phyloP scores from a whole-genome alignment of 2,329 filamentous ascomycete genomes.

The Claviceps monticola region DNA sequence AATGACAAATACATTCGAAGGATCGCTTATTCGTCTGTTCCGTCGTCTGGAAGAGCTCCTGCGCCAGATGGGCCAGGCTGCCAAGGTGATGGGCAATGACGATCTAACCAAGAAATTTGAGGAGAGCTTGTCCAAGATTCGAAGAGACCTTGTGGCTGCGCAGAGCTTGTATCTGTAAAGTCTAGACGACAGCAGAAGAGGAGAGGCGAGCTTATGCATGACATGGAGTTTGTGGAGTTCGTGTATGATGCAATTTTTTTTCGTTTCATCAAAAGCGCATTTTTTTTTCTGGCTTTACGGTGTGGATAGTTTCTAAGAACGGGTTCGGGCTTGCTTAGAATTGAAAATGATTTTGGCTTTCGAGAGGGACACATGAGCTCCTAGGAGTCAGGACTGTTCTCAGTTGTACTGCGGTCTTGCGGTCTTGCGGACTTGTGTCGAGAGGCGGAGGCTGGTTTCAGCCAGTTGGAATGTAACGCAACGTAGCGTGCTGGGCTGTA shows the following conservation, averaged over 20 bases:
- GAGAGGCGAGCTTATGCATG: not conserved
- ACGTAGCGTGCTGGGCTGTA: not conserved
- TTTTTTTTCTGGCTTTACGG: not conserved
- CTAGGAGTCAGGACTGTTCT: not conserved
- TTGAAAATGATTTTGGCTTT: not conserved
- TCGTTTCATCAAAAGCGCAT: not conserved
- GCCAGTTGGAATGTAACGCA: too few relatives aligned
- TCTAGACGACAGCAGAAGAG: too few relatives aligned
- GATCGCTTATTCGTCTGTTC: slow-evolving; percentile 90
- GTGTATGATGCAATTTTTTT: not conserved
- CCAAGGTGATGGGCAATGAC: slow-evolving; percentile 96
- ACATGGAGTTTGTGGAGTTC: slow-evolving; percentile 4
- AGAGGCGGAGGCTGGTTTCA: not conserved
- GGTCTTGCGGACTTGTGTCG: not conserved
- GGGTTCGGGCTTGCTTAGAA: not conserved
- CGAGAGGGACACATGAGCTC: not conserved
- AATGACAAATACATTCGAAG: slow-evolving; percentile 98
- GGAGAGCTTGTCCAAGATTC: slow-evolving; percentile 67
- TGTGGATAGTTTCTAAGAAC: not conserved
- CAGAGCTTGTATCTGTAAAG: slow-evolving; percentile 77
- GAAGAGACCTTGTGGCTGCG: slow-evolving; percentile 86
- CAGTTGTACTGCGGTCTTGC: not conserved
- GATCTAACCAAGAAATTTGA: slow-evolving; percentile 91
- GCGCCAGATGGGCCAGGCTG: slow-evolving; percentile 86
- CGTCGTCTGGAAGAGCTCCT: slow-evolving; percentile 86